These are phyloP conservation scores for Catharanthus roseus DNA, from an alignment of 257 asterid genomes.

Conservation along the genomic window DNA sequence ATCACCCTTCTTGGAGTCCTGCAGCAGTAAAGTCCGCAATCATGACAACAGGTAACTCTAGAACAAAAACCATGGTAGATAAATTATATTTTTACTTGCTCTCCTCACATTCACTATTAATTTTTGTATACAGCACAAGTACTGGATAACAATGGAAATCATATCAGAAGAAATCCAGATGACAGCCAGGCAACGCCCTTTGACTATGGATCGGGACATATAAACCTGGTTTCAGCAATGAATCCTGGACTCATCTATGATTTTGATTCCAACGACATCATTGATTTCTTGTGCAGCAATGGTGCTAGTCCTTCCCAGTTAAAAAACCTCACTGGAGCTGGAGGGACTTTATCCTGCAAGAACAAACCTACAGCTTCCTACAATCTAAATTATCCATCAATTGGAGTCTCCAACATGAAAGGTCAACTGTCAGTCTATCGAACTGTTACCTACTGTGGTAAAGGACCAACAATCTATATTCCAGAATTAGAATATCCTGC, in stretches of 20 bases:
- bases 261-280: slow-evolving; percentile 30
- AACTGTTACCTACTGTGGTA: slow-evolving; percentile 48
- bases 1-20: slow-evolving; percentile 58
- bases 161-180: slow-evolving; percentile 42
- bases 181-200: slow-evolving; percentile 38
- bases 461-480: slow-evolving; percentile 38
- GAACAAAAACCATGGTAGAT: not conserved
- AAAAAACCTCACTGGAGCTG: slow-evolving; percentile 43
- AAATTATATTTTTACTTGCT: not conserved
- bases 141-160: slow-evolving; percentile 20
- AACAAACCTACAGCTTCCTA: slow-evolving; percentile 27
- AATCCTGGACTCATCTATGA: slow-evolving; percentile 58
- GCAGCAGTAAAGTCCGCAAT: slow-evolving; percentile 61
- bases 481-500: slow-evolving; percentile 34
- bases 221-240: slow-evolving; percentile 50
- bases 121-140: slow-evolving; percentile 16
- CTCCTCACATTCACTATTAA: not conserved
- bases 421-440: slow-evolving; percentile 42
- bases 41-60: slow-evolving; percentile 55
- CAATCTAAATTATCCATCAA: slow-evolving; percentile 57
- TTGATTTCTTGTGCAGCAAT: slow-evolving; percentile 51
- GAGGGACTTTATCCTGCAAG: slow-evolving; percentile 29
- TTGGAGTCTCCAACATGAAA: slow-evolving; percentile 45
- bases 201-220: slow-evolving; percentile 55
- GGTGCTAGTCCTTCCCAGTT: slow-evolving; percentile 51